Evolutionary conservation across 2,329 filamentous ascomycete species (phyloP).

Genomic region (Diplodia corticola): DNA sequence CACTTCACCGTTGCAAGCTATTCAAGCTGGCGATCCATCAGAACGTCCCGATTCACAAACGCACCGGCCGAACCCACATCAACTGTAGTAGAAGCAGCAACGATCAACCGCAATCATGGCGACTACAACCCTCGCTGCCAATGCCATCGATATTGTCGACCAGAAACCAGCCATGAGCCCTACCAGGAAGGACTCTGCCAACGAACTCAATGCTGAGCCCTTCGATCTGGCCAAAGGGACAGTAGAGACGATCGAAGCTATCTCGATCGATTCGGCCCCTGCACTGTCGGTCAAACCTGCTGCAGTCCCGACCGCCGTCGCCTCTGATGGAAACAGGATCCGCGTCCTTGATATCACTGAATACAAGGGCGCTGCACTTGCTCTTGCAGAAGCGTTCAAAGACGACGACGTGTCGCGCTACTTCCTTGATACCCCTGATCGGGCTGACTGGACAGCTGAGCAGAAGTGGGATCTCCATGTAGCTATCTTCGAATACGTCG

Average conservation of each 20-base stretch:
- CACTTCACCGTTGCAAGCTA: conserved; percentile 27
- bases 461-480: conserved; percentile 75
- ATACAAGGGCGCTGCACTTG: conserved; percentile 68
- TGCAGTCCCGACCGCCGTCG: conserved; percentile 27
- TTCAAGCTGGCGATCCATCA: conserved; percentile 45
- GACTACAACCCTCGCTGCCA: conserved; percentile 36
- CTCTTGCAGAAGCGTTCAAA: conserved; percentile 75
- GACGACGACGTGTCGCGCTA: conserved; percentile 73
- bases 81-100: conserved; percentile 45
- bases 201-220: conserved; percentile 11
- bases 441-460: conserved; percentile 62
- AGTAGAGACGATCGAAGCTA: conserved; percentile 31
- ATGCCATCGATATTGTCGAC: conserved; percentile 35
- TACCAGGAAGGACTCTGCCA: conserved; percentile 21
- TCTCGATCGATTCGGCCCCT: conserved; percentile 34
- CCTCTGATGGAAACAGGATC: conserved; percentile 49
- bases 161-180: conserved; percentile 43
- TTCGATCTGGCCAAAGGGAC: not conserved
- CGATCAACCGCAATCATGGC: conserved; percentile 50
- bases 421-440: conserved; percentile 71
- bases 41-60: conserved; percentile 43
- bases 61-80: conserved; percentile 49
- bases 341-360: conserved; percentile 66
- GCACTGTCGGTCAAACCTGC: conserved; percentile 26
- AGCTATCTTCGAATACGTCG: conserved; percentile 74